A percentile compares a stretch with the other conserved stretches of the same genome.
Evolutionary conservation across 1,284 basidiomycete genomes (phyloP).

Genomic region (Pisolithus thermaeus): DNA sequence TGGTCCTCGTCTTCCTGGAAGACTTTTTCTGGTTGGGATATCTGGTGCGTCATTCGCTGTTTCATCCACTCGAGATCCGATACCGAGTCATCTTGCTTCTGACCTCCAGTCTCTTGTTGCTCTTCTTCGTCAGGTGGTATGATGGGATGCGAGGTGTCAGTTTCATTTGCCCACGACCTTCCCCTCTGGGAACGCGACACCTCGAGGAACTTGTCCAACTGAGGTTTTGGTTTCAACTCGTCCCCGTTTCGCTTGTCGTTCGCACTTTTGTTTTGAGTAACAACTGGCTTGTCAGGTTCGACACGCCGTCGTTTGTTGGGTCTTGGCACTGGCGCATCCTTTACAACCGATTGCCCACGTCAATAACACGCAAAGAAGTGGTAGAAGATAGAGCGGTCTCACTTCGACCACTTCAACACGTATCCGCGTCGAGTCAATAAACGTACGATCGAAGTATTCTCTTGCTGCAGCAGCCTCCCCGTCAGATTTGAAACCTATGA

Average conservation of each 20-base stretch:
- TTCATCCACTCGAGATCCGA: constrained; percentile 77
- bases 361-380: background rate
- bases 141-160: constrained; percentile 14
- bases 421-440: constrained; percentile 71
- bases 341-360: constrained; percentile 43
- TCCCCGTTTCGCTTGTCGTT: constrained; percentile 6
- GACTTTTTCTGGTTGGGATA: constrained; percentile 42
- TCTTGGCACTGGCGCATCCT: constrained; percentile 57
- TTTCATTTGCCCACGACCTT: constrained; percentile 65
- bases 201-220: constrained; percentile 55
- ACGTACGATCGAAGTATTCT: constrained; percentile 85
- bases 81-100: constrained; percentile 24
- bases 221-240: constrained; percentile 15
- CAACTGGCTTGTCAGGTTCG: constrained; percentile 22
- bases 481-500: constrained; percentile 85
- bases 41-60: constrained; percentile 51
- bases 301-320: constrained; percentile 66
- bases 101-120: constrained; percentile 16
- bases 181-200: constrained; percentile 62
- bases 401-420: constrained; percentile 78
- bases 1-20: constrained; percentile 55
- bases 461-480: constrained; percentile 72
- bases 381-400: constrained; percentile 12
- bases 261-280: constrained; percentile 16
- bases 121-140: constrained; percentile 13